Evolutionary conservation across 495 filamentous ascomycete species (phyloP), one percentile per base, ranked within the genome.

Genomic region (Pseudomonodictys pantanalensis): DNA sequence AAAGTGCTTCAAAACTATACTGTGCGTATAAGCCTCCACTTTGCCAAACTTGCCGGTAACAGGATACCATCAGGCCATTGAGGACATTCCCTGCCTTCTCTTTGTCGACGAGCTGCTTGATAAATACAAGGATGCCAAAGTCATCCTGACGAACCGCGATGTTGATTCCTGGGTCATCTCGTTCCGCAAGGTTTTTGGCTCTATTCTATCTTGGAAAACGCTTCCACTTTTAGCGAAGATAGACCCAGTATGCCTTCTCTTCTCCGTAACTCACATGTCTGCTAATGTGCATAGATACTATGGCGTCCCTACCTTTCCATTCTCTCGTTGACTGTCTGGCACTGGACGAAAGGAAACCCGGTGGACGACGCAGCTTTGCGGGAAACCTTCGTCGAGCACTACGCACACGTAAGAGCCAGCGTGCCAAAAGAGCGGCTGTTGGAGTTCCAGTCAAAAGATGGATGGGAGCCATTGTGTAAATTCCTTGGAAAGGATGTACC

Each of bases 71-170:
- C 38, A 62, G 63, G 42, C 38, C 15, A 17, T 66, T 5, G 29
- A 28, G 32, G 64, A 67, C 45, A 48, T 65, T 5, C 64, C 64
- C 44, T 23, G 42, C 29, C 38, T 49, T 17, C 18, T 60, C n/a
- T 67, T 67, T 39, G 60, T 45, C 22, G 56, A 64, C 7, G 64
- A 67, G 30, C 54, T 67, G 30, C 35, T 61, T 11, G 24, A 47
- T 12, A 39, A 41, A 20, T 67, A 64, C 33, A 61, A 61, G 12
- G 41, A 55, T 23, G 64, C 64, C 7, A 67, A 65, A 23, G 61
- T 67, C 2, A 57, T 67, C 15, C 62, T 67, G 11, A 65, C 62
- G 17, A 60, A 60, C 30, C 32, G 64, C 2, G 62, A 64, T 11
- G 26, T 43, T 1, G 46, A 58, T 8, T 12, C 11, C n/a, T 60